Percentiles rank a stretch among this genome's conserved stretches.
phyloP scores from a whole-genome alignment of 208 protist genomes.

The Wallacemonas sp. region DNA sequence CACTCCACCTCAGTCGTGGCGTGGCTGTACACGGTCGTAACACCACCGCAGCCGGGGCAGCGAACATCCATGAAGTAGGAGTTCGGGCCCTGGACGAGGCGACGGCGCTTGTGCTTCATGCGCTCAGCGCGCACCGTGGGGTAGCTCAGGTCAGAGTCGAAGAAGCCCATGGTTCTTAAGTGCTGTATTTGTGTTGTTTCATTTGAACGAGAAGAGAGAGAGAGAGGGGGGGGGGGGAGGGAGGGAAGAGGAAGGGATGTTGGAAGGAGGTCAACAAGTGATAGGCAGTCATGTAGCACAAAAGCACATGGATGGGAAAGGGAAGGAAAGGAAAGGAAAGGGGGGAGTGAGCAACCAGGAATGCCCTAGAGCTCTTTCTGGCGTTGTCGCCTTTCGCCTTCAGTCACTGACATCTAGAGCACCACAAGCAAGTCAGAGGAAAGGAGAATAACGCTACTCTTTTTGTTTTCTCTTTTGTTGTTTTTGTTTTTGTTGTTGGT shows the following conservation, averaged over 20 bases:
- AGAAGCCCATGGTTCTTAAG: slow-evolving; percentile 83
- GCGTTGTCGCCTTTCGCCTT: no score
- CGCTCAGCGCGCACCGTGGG: slow-evolving; percentile 94
- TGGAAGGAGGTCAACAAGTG: no score
- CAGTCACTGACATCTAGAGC: no score
- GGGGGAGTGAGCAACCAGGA: no score
- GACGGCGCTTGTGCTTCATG: slow-evolving; percentile 99
- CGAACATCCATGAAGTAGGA: slow-evolving; percentile 99
- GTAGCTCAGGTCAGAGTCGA: slow-evolving; percentile 97
- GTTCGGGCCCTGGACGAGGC: slow-evolving; percentile 99
- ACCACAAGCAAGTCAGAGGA: slow-evolving; percentile 5
- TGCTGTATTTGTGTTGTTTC: not conserved
- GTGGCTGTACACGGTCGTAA: slow-evolving; percentile 98
- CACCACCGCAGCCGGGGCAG: slow-evolving; percentile 96
- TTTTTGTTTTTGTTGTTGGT: no score
- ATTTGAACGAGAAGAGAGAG: not conserved
- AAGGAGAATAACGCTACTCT: not conserved
- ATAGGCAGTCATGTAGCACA: no score
- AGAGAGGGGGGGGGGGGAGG: not conserved
- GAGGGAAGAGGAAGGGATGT: no score
- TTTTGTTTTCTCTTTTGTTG: not conserved
- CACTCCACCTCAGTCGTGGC: slow-evolving; percentile 97
- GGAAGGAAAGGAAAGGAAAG: no score
- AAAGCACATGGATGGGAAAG: slow-evolving; percentile 11
- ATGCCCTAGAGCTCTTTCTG: no score